phyloP scores from a whole-genome alignment of 2,329 filamentous ascomycete genomes.

The Talaromyces pinophilus region DNA sequence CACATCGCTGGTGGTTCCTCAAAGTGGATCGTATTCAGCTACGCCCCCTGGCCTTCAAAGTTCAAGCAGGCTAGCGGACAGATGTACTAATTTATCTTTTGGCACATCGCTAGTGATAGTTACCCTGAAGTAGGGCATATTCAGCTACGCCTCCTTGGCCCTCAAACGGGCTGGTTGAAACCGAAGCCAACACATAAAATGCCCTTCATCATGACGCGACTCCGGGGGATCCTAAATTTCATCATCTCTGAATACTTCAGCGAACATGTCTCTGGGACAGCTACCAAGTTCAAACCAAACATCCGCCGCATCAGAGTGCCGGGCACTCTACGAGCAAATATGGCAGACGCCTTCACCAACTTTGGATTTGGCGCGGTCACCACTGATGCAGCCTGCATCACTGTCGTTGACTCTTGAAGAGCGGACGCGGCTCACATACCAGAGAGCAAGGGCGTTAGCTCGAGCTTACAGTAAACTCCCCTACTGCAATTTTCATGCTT shows the following conservation, averaged over 20 bases:
- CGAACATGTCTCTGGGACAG: not conserved
- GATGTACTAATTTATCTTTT: not conserved
- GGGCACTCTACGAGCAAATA: conserved; percentile 5
- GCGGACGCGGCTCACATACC: conserved; percentile 4
- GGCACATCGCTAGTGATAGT: not conserved
- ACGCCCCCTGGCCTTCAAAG: no score
- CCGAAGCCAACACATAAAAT: not conserved
- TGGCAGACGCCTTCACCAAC: conserved; percentile 8
- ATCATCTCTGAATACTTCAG: not conserved
- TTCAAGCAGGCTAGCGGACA: not conserved
- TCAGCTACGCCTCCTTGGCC: not conserved
- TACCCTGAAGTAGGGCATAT: not conserved
- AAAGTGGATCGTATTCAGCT: no score
- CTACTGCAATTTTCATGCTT: not conserved
- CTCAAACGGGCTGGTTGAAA: not conserved
- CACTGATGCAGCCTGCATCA: conserved; percentile 8
- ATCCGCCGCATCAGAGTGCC: not conserved
- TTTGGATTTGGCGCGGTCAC: not conserved
- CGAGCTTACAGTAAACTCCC: not conserved
- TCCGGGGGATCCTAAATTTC: not conserved
- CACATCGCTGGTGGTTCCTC: no score
- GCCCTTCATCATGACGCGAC: not conserved
- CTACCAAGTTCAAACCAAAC: not conserved
- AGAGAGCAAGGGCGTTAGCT: conserved; percentile 5
- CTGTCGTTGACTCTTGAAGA: conserved; percentile 1